phyloP scores from a whole-genome alignment of 257 asterid species.

The Eustoma russellianum region DNA sequence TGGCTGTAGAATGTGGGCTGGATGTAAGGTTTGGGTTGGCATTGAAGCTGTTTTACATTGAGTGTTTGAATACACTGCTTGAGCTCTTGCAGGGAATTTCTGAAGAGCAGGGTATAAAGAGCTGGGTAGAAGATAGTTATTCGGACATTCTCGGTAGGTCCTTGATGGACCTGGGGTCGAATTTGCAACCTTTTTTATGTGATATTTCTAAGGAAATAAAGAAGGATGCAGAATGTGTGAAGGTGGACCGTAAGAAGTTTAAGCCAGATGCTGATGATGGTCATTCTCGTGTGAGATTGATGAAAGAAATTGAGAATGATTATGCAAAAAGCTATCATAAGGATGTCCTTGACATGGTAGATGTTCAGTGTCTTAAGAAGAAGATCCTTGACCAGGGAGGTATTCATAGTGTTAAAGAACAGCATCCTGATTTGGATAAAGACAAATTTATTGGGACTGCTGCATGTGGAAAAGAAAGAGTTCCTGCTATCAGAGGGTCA shows the following conservation, averaged over 20 bases:
- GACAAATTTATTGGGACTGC: not conserved
- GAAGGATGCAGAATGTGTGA: constrained; percentile 17
- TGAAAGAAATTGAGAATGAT: constrained; percentile 11
- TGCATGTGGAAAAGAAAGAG: not conserved
- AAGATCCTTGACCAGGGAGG: not conserved
- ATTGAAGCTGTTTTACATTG: constrained; percentile 45
- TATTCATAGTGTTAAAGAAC: not conserved
- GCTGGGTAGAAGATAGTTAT: not conserved
- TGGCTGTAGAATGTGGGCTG: constrained; percentile 45
- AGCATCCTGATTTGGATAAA: not conserved
- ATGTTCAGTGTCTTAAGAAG: not conserved
- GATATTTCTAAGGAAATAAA: constrained; percentile 24
- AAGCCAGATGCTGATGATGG: constrained; percentile 10
- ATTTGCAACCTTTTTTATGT: constrained; percentile 33
- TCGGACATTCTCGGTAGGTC: constrained; percentile 15
- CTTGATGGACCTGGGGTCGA: constrained; percentile 41
- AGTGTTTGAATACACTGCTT: constrained; percentile 34
- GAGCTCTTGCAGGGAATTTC: constrained; percentile 31
- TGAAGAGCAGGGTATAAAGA: not conserved
- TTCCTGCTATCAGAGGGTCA: not conserved
- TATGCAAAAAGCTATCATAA: not conserved
- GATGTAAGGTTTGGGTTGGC: constrained; percentile 23
- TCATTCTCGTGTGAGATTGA: constrained; percentile 9
- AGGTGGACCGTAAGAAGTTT: constrained; percentile 16
- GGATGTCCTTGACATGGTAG: not conserved